phyloP scores from a whole-genome alignment of 2,329 filamentous ascomycete genomes.

The Neonectria punicea region DNA sequence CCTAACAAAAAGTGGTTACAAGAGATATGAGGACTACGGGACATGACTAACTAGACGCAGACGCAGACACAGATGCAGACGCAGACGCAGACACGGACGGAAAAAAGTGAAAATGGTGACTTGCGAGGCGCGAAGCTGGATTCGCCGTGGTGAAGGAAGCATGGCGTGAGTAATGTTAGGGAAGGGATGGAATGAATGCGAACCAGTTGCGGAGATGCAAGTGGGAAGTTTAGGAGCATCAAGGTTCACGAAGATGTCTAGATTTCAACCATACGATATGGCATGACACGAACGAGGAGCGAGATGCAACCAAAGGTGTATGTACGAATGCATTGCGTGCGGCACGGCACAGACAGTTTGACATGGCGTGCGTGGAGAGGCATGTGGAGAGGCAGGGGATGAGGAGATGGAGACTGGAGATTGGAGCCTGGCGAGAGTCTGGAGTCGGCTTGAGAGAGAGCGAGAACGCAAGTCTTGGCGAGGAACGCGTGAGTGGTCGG shows the following conservation, averaged over 20 bases:
- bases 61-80: not conserved
- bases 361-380: not conserved
- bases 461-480: not conserved
- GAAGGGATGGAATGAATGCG: not conserved
- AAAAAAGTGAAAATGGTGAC: not conserved
- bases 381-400: constrained; percentile 2
- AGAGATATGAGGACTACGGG: not conserved
- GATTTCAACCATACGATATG: not conserved
- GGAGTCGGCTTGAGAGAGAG: not conserved
- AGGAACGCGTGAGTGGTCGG: not conserved
- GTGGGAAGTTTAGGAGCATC: not conserved
- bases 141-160: not conserved
- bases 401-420: not conserved
- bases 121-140: constrained; percentile 3
- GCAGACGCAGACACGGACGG: not conserved
- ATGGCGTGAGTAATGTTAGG: constrained; percentile 2
- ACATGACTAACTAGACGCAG: not conserved
- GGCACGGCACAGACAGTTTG: not conserved
- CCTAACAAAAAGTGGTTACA: constrained; percentile 7
- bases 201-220: not conserved
- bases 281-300: not conserved
- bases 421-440: not conserved
- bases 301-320: not conserved
- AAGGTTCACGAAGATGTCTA: not conserved
- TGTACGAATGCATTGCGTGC: not conserved